Percentiles rank a stretch among this genome's conserved stretches.
Conservation (phyloP, 441 rosid genomes). For the Erodium texanum region DNA sequence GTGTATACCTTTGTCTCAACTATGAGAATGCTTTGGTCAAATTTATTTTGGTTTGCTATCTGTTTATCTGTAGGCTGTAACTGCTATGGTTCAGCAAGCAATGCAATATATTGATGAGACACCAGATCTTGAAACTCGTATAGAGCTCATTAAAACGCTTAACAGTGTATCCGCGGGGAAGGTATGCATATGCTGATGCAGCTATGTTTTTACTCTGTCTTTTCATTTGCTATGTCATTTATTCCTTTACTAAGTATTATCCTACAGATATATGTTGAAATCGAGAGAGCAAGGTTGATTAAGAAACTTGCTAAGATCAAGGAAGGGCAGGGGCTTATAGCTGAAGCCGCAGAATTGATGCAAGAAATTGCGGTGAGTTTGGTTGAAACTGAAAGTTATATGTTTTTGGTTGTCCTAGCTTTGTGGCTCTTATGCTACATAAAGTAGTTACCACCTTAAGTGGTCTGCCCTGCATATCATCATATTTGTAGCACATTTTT, state of each 20-base stretch:
- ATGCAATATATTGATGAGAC: conserved; percentile 90
- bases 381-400: not conserved
- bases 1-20: not conserved
- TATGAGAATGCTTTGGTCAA: not conserved
- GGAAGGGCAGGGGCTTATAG: conserved; percentile 85
- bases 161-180: conserved; percentile 90
- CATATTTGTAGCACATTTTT: not conserved
- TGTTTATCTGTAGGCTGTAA: conserved; percentile 49
- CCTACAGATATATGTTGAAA: conserved; percentile 84
- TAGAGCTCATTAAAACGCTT: conserved; percentile 78
- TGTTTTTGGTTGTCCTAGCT: not conserved
- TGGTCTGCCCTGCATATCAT: not conserved
- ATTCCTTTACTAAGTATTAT: not conserved
- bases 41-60: not conserved
- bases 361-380: conserved; percentile 93
- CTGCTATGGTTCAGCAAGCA: conserved; percentile 96
- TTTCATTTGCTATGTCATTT: not conserved
- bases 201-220: not conserved
- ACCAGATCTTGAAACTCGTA: conserved; percentile 75
- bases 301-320: conserved; percentile 93
- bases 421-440: not conserved
- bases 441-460: not conserved
- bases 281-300: conserved; percentile 87
- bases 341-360: conserved; percentile 98
- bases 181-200: conserved; percentile 30